phyloP scores from a whole-genome alignment of 2,329 filamentous ascomycete species.

The Lachnellula arida region DNA sequence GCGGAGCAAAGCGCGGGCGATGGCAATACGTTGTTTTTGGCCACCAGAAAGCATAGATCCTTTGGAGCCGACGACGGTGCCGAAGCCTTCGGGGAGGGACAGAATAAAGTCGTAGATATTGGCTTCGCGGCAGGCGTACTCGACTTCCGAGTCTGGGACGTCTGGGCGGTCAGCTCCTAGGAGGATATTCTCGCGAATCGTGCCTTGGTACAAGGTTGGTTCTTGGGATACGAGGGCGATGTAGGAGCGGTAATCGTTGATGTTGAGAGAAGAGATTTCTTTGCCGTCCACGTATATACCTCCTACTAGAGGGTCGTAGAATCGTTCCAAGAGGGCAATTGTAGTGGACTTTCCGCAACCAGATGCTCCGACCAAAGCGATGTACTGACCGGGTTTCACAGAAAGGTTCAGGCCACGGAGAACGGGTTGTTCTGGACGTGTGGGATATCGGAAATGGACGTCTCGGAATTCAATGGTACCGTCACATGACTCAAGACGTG shows the following conservation, averaged over 20 bases:
- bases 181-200: constrained; percentile 84
- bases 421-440: constrained; percentile 85
- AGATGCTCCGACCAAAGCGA: constrained; percentile 88
- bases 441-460: constrained; percentile 93
- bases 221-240: constrained; percentile 91
- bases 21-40: constrained; percentile 89
- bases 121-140: constrained; percentile 78
- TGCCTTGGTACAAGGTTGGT: constrained; percentile 90
- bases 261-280: constrained; percentile 74
- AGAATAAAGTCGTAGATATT: constrained; percentile 93
- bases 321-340: constrained; percentile 85
- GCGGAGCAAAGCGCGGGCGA: constrained; percentile 85
- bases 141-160: constrained; percentile 66
- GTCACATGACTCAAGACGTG: constrained; percentile 57
- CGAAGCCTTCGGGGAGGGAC: constrained; percentile 79
- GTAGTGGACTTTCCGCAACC: constrained; percentile 95
- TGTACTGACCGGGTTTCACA: constrained; percentile 73
- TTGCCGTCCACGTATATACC: constrained; percentile 77
- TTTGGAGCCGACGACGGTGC: constrained; percentile 81
- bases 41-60: constrained; percentile 82
- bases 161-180: constrained; percentile 66
- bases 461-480: constrained; percentile 85
- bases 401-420: constrained; percentile 75
- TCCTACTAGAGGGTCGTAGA: constrained; percentile 84
- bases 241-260: constrained; percentile 79